Evolutionary conservation across 805 yeast species (phyloP).

Genomic region (Kazachstania bromeliacearum): DNA sequence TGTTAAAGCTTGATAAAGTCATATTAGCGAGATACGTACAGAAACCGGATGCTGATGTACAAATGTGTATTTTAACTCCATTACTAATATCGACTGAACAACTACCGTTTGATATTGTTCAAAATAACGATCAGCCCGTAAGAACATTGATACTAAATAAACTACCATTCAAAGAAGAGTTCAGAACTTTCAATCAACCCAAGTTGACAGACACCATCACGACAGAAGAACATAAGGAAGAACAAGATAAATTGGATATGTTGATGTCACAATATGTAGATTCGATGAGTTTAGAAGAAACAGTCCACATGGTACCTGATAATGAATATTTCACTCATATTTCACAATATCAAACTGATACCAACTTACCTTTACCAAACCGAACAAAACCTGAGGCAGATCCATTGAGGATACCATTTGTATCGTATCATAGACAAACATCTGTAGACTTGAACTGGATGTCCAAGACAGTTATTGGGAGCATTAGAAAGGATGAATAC

Average conservation of each 20-base stretch:
- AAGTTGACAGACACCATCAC: constrained; percentile 29
- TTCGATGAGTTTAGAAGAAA: constrained; percentile 11
- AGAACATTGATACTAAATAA: constrained; percentile 42
- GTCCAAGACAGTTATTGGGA: constrained; percentile 14
- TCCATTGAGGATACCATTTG: constrained; percentile 24
- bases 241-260: constrained; percentile 31
- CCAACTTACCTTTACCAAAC: background rate
- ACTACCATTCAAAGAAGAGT: constrained; percentile 71
- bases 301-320: background rate
- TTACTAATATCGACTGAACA: constrained; percentile 9
- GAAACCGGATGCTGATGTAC: constrained; percentile 39
- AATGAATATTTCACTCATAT: background rate
- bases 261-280: constrained; percentile 39
- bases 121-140: constrained; percentile 9
- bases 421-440: constrained; percentile 24
- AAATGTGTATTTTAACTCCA: constrained; percentile 50
- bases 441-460: constrained; percentile 21
- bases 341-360: background rate
- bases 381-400: constrained; percentile 5
- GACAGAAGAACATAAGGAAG: constrained; percentile 18
- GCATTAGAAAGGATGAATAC: constrained; percentile 13
- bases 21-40: constrained; percentile 60
- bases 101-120: background rate
- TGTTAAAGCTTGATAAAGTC: constrained; percentile 38
- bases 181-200: constrained; percentile 38